Conservation (phyloP, 208 protist genomes). For the Jaenimonas drosophilae region DNA sequence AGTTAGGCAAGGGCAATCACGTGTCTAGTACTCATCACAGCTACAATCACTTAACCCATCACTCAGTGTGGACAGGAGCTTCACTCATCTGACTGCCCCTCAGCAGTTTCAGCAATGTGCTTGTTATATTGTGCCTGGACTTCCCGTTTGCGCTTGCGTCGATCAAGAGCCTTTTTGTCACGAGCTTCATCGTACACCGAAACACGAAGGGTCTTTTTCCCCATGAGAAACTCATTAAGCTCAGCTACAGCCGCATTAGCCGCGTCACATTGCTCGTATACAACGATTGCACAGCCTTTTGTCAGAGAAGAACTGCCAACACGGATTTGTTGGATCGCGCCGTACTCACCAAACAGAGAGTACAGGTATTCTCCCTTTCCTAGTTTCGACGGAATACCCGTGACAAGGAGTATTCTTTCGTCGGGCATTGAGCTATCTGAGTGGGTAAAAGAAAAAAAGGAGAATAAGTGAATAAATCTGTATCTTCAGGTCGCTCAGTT, state of each 20-base stretch:
- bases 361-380: slow-evolving; percentile 69
- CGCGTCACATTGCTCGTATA: slow-evolving; percentile 82
- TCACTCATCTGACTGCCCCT: slow-evolving; percentile 6
- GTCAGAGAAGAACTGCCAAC: slow-evolving; percentile 51
- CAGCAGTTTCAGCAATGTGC: slow-evolving; percentile 37
- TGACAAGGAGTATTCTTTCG: slow-evolving; percentile 76
- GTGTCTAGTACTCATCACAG: too few species aligned
- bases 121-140: slow-evolving; percentile 71
- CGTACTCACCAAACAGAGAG: slow-evolving; percentile 77
- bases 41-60: too few species aligned
- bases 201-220: slow-evolving; percentile 60
- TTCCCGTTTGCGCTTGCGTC: slow-evolving; percentile 67
- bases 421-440: slow-evolving; percentile 35
- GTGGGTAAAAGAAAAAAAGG: slow-evolving; percentile 2
- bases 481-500: too few species aligned
- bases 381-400: slow-evolving; percentile 67
- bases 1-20: too few species aligned
- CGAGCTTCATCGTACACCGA: slow-evolving; percentile 73
- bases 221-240: slow-evolving; percentile 63
- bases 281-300: slow-evolving; percentile 75
- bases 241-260: slow-evolving; percentile 43
- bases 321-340: slow-evolving; percentile 73
- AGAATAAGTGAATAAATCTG: neutral
- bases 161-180: slow-evolving; percentile 66
- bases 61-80: too few species aligned